Evolutionary conservation across 345 rosid genomes (phyloP), one percentile per base, ranked within the genome.

Genomic region (Trapa incisa): DNA sequence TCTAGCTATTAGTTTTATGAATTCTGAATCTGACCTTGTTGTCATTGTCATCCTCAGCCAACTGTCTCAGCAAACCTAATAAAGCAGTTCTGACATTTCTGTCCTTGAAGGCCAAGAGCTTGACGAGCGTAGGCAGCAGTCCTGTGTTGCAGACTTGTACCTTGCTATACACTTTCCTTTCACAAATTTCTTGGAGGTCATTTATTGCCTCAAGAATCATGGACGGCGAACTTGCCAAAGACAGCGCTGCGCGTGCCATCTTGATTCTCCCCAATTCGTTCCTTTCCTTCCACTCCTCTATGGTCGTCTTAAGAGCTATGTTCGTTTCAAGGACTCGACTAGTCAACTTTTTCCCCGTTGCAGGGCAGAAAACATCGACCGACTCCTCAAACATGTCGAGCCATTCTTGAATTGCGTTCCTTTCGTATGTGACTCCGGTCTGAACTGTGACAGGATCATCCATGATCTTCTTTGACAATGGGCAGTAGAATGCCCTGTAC

Each of bases 381-480:
- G 80, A 61, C 68, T 79, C 68, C 60, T 65, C 68, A 32, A 70
- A 86, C 63, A 66, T 75, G 15, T 79, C 74, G 63, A 92, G 83
- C 96, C 96, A 92, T 53, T 83, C 75, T 16, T 69, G 67, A 63
- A 92, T 80, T 68, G 91, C 91, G 70, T 72, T 69, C 69, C 87
- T 81, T 65, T 92, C 98, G 72, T 76, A 92, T 15, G 98, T 92
- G 47, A 83, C 81, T 73, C 96, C 96, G 60, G 81, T 89, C 72
- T 88, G 84, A 45, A 81, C 60, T 69, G 89, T 87, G 47, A 92
- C 96, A 17, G 98, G 98, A 79, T 92, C 96, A 33, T 83, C 86
- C 98, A 92, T 92, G 62, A 89, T 58, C 61, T 85, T 81, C 81
- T 83, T 86, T 45, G 93, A 86, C 77, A 92, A 67, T n/a, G 96